These are phyloP conservation scores for Mycosphaerelloides madeirae DNA, from an alignment of 2,329 filamentous ascomycete species.

Conservation along the genomic window DNA sequence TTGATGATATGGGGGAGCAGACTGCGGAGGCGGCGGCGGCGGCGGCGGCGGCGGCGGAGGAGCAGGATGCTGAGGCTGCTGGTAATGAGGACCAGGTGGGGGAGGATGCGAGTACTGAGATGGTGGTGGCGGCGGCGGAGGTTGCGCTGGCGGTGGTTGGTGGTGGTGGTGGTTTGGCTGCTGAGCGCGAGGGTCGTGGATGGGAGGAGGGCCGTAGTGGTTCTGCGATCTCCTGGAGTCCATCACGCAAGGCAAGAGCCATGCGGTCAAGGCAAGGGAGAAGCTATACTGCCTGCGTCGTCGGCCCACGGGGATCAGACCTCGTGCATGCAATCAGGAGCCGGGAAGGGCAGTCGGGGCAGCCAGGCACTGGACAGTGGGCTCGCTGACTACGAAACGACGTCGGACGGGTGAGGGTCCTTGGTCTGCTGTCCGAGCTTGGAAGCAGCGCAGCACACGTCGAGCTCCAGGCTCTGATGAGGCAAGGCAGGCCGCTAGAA, in stretches of 20 bases:
- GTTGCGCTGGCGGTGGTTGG: constrained; percentile 9
- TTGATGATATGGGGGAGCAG: constrained; percentile 5
- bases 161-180: constrained; percentile 10
- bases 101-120: constrained; percentile 12
- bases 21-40: constrained; percentile 11
- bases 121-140: constrained; percentile 9
- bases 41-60: constrained; percentile 8
- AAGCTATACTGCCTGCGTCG: constrained; percentile 10
- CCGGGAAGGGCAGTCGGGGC: neutral
- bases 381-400: no score
- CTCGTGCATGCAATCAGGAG: constrained; percentile 2
- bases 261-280: constrained; percentile 23
- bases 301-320: constrained; percentile 19
- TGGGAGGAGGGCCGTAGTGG: constrained; percentile 7
- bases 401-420: no score
- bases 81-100: constrained; percentile 11
- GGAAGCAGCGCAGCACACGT: no score
- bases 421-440: no score
- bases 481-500: neutral
- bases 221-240: constrained; percentile 21
- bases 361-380: neutral
- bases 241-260: constrained; percentile 18
- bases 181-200: constrained; percentile 1
- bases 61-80: constrained; percentile 7
- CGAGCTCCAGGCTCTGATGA: neutral